phyloP scores from a whole-genome alignment of 495 filamentous ascomycete genomes.

The Daldinia caldariorum region DNA sequence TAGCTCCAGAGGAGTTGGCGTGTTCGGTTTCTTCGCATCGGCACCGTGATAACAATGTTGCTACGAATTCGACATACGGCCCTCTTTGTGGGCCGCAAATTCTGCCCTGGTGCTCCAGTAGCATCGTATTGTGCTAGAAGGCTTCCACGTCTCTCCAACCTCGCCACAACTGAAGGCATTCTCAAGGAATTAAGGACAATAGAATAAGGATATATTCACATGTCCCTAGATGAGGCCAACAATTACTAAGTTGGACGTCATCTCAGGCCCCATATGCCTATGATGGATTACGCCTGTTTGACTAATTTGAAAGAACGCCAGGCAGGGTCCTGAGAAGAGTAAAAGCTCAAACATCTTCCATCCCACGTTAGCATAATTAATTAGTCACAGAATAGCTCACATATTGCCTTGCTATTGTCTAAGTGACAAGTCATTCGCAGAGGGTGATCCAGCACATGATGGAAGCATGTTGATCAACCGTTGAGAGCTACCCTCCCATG shows the following conservation, averaged over 20 bases:
- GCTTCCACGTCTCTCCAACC: background rate
- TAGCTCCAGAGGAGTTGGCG: background rate
- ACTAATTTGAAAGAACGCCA: constrained; percentile 1
- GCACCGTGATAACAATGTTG: constrained; percentile 5
- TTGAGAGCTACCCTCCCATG: background rate
- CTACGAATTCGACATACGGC: background rate
- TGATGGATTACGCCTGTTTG: constrained; percentile 1
- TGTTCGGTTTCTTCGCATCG: background rate
- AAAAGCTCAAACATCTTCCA: background rate
- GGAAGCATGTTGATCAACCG: background rate
- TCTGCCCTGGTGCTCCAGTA: constrained; percentile 19
- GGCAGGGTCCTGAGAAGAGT: background rate
- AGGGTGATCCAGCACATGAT: background rate
- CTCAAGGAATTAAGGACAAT: background rate
- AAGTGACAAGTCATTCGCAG: constrained; percentile 20
- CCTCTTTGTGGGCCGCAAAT: constrained; percentile 14
- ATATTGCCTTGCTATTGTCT: background rate
- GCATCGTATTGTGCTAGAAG: constrained; percentile 23
- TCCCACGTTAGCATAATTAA: background rate
- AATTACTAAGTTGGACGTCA: background rate
- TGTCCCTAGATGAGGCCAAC: background rate
- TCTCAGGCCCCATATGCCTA: background rate
- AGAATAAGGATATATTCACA: constrained; percentile 4
- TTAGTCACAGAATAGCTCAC: background rate
- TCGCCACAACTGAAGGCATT: constrained; percentile 7